Evolutionary conservation across 129 eudicot genomes (phyloP), one percentile per base, ranked within the genome.

Genomic region (Tagetes erecta): DNA sequence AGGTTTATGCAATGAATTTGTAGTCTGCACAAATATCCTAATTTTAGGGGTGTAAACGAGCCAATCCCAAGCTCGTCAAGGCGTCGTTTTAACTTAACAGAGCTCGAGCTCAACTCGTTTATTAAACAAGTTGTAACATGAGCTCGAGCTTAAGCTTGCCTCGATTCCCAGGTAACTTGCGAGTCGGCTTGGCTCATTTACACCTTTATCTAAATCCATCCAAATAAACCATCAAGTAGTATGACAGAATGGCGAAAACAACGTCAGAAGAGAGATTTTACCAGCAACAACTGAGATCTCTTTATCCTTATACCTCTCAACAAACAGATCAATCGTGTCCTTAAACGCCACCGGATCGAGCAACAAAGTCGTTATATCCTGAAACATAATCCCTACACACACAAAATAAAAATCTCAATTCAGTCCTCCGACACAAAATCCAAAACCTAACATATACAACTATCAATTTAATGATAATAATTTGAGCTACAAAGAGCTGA

Each of bases 241-340:
- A 49, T n/a, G n/a, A n/a, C 0, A 51, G n/a, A 51, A 0, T n/a
- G 3, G 3, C 20, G 4, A 51, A 2, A 52, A 52, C 31, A 52
- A 1, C 58, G 27, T 12, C 31, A 52, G 14, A 52, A 51, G 57
- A 44, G 57, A 52, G 58, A 52, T 13, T 52, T 13, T 55, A 55
- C 60, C 60, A 55, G 60, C 60, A 55, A 55, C 35, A 20, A 55
- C 60, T 4, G 60, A 55, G 60, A 55, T 55, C 9, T 55, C 35
- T 55, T 55, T 55, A 55, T 55, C 60, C 20, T 55, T 84, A 68
- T 92, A 92, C 72, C 98, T 84, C 86, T 92, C 98, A 50, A 92
- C 96, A 77, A 92, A 92, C 95, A 92, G 80, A 84, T 92, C 96
- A 65, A 92, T 89, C 1, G 98, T 92, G 71, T 92, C 94, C 92